Base-by-base conservation (phyloP, 2,329 filamentous ascomycete genomes). In the Cercospora zeina region DNA sequence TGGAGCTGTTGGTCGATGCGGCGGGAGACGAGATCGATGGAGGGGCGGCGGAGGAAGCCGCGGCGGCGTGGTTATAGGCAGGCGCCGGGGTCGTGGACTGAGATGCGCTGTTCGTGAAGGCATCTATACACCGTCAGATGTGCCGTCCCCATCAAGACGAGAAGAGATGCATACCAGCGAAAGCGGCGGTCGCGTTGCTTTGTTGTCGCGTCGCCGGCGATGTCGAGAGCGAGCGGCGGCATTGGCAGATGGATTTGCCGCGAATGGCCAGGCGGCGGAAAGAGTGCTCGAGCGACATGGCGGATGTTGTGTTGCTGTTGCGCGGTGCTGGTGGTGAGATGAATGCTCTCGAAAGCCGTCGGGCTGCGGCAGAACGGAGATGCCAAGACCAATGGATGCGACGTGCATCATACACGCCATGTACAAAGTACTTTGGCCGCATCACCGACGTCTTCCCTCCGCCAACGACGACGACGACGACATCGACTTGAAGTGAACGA, bases 251-350 rank as follows among this genome's bases (percentile, higher is more conserved):
- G 10, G 63, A 61, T n/a, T 62, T 60, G 30, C 67, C 65, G 34
- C 62, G 63, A 10, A 74, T 56, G 4, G 70, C 59, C 37, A 74
- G 66, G 11, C 70, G 66, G 34, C 60, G 59, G 58, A 74, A 70
- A 30, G 70, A 67, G 27, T 60, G 59, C 61, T 72, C 68, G 37
- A 73, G 67, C 30, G 72, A 70, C 72, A 74, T 74, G 60, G 39
- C 36, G 59, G 54, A 14, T 3, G 24, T 27, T 27, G 24, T 3
- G 24, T 6, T 21, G 9, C 30, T 3, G 24, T 27, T 27, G 24
- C 3, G 24, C 24, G 47, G 9, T 50, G 47, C 11, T 9, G 21
- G n/a, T 19, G 14, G 6, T n/a, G 39, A 56, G 36, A 37, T 51
- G 54, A 21, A 14, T 27, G 16, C 31, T 49, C 3, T 58, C 53